Conservation (phyloP, 2,329 filamentous ascomycete genomes). For the Colletotrichum aenigma region DNA sequence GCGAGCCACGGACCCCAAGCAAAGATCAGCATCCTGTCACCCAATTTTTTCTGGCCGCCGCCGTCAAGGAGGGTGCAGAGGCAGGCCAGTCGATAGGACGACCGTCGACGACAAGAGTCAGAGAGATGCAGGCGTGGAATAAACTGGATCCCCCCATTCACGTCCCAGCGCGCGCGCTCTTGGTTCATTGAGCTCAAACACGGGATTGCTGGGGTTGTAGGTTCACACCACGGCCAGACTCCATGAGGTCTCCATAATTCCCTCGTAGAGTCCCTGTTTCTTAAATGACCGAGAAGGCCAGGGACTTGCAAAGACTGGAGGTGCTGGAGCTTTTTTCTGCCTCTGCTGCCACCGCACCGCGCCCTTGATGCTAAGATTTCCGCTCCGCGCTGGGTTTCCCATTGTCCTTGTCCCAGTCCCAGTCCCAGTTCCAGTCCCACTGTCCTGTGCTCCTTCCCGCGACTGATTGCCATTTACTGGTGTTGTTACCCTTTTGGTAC, state of each 20-base stretch:
- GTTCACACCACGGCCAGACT: background rate
- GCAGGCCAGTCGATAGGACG: background rate
- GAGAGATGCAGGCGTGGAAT: background rate
- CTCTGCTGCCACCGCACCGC: background rate
- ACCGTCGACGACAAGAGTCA: background rate
- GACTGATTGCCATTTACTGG: background rate
- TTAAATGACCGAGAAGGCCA: constrained; percentile 7
- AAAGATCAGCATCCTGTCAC: constrained; percentile 2
- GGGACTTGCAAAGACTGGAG: background rate
- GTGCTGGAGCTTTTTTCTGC: background rate
- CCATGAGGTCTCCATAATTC: background rate
- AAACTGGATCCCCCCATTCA: background rate
- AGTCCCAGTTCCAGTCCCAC: too few relatives aligned
- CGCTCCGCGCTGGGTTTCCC: background rate
- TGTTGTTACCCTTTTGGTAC: background rate
- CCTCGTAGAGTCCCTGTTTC: constrained; percentile 9
- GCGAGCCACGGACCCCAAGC: background rate
- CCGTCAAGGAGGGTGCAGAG: background rate
- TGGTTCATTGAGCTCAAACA: background rate
- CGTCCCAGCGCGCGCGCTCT: background rate
- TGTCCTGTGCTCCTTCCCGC: background rate
- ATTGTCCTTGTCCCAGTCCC: background rate
- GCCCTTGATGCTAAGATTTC: background rate
- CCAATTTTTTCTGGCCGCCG: constrained; percentile 14
- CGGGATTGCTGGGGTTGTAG: background rate